Percentiles rank a stretch among this genome's conserved stretches.
These are phyloP conservation scores for Croton laevigatus DNA, from an alignment of 441 rosid genomes.

Conservation along the genomic window DNA sequence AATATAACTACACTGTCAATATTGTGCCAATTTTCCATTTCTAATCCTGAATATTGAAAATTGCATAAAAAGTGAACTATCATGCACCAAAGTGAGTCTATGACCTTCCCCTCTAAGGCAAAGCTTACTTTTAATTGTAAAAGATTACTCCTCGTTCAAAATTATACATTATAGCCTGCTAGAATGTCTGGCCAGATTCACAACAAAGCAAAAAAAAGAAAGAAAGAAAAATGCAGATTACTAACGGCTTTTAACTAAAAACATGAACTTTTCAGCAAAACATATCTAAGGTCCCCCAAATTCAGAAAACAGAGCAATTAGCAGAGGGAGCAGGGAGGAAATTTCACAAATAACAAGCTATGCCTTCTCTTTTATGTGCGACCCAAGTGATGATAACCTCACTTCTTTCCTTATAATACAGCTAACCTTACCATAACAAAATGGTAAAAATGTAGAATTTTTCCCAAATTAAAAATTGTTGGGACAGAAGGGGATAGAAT, in stretches of 20 bases:
- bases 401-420: not conserved
- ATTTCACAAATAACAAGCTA: not conserved
- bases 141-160: not conserved
- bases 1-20: not conserved
- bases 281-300: not conserved
- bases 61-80: not conserved
- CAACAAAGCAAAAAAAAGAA: not conserved
- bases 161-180: not conserved
- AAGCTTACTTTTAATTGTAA: not conserved
- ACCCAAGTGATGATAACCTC: not conserved
- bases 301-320: not conserved
- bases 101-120: not conserved
- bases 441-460: not conserved
- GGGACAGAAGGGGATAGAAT: not conserved
- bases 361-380: not conserved
- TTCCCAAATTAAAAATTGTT: not conserved
- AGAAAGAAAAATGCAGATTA: not conserved
- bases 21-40: not conserved
- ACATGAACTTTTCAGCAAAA: not conserved
- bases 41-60: not conserved
- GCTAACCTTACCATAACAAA: not conserved
- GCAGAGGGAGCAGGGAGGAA: not conserved
- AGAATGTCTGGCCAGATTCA: not conserved
- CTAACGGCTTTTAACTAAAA: too few species aligned
- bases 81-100: not conserved